Base-by-base conservation (phyloP, 2,329 filamentous ascomycete species). In the Fusarium circinatum region DNA sequence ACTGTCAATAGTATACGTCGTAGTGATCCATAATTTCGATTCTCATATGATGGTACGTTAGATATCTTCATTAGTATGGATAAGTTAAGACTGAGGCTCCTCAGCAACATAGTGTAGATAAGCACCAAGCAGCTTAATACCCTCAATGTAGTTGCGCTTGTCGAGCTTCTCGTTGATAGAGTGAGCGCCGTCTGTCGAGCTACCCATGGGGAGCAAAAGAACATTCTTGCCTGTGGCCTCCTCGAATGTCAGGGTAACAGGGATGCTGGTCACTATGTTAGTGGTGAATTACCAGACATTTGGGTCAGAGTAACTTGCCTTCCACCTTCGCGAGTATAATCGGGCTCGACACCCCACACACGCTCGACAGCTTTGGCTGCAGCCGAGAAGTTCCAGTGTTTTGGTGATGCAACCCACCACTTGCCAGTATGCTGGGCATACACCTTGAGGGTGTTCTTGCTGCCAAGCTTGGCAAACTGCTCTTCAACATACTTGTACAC, bases 81-180 rank as follows among this genome's bases (percentile, higher is more conserved):
- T 18, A 58, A 13, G 47, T 80, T 79, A 85, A 41, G 59, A 62
- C 71, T 82, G 91, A 44, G 94, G 91, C 88, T 99, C 96, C 81
- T 96, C 94, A 5, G 95, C 95, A 75, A 98, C 95, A 78, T 98
- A 98, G 85, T 98, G 96, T 80, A 99, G 85, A 82, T 99, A 99
- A 8, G 96, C 94, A 54, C 96, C 96, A 65, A 99, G 85, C 72
- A 99, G 85, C 90, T 99, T 99, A 78, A 94, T 98, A 55, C 96
- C 96, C 87, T 99, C 95, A 79, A 99, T 97, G 83, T 99, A 99
- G 85, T 99, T 99, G 81, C 90, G 91, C 89, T 93, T 95, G 84
- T 99, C 96, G 65, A 99, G 88, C 89, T 98, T 98, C 90, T 98
- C 96, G 83, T 99, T 99, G 84, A 98, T 97, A 39, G 94, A 98